Conservation (phyloP, 352 stramenopile genomes). For the Pythium guiyangense region DNA sequence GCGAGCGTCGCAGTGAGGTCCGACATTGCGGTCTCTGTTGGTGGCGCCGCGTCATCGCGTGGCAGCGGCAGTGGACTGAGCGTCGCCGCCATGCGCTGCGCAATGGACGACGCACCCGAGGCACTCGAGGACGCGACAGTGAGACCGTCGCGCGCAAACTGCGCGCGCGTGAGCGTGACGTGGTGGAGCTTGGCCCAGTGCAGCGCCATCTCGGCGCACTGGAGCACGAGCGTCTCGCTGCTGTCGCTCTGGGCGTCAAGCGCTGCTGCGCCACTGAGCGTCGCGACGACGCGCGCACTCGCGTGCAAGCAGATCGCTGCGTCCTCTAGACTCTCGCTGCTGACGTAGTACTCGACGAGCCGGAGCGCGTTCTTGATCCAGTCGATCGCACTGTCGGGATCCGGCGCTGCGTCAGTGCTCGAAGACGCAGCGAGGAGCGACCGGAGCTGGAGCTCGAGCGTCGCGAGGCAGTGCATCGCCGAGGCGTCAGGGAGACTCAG, state of each 20-base stretch:
- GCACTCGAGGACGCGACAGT: constrained; percentile 8
- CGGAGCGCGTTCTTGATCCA: constrained; percentile 55
- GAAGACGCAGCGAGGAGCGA: constrained; percentile 1
- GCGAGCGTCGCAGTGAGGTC: neutral
- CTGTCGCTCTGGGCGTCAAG: constrained; percentile 5
- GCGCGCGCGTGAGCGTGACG: constrained; percentile 36
- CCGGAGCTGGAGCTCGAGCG: constrained; percentile 56
- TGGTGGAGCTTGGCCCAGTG: constrained; percentile 53
- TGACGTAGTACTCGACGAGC: constrained; percentile 60
- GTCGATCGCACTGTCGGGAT: constrained; percentile 9
- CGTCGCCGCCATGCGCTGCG: constrained; percentile 23
- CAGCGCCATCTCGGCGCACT: constrained; percentile 33
- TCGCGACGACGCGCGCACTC: constrained; percentile 33
- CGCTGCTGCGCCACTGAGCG: neutral
- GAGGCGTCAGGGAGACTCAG: constrained; percentile 46
- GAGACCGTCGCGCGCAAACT: constrained; percentile 19
- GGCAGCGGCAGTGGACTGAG: constrained; percentile 5
- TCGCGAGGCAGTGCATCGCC: constrained; percentile 53
- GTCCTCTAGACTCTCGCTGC: constrained; percentile 37
- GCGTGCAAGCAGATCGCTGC: constrained; percentile 42
- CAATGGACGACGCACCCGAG: neutral
- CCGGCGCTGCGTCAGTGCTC: neutral
- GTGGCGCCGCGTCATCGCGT: too few species aligned
- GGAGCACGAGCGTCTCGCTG: constrained; percentile 21
- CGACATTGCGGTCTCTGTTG: too few species aligned